Evolutionary conservation across 2,329 filamentous ascomycete species (phyloP).

Genomic region (Thelonectria olida): DNA sequence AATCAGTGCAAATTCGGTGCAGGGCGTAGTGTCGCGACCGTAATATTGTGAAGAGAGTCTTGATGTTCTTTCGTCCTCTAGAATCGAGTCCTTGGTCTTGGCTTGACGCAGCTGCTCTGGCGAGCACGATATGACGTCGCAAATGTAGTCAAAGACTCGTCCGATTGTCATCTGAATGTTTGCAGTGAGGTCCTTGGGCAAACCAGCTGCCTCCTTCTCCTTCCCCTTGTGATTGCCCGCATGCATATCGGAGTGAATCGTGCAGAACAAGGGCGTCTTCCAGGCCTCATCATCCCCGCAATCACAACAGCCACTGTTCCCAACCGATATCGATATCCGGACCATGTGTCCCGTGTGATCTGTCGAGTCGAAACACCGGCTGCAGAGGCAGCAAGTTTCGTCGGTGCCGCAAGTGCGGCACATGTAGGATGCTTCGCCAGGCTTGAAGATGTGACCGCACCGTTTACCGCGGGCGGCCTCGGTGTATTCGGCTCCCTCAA

Average conservation of each 20-base stretch:
- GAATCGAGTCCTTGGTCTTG: constrained; percentile 84
- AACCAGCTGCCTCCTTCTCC: constrained; percentile 63
- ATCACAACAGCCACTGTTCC: constrained; percentile 96
- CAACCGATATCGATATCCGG: constrained; percentile 84
- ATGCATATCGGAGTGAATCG: constrained; percentile 81
- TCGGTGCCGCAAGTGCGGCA: constrained; percentile 95
- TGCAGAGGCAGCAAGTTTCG: constrained; percentile 94
- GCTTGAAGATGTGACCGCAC: constrained; percentile 97
- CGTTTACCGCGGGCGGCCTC: constrained; percentile 90
- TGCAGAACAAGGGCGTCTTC: constrained; percentile 87
- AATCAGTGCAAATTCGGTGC: constrained; percentile 79
- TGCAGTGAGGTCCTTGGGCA: constrained; percentile 79
- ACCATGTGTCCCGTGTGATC: constrained; percentile 95
- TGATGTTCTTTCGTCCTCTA: constrained; percentile 82
- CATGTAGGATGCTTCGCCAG: constrained; percentile 90
- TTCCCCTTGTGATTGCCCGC: constrained; percentile 66
- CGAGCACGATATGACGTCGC: constrained; percentile 97
- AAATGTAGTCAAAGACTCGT: constrained; percentile 90
- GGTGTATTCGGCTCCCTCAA: constrained; percentile 94
- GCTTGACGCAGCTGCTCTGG: constrained; percentile 90
- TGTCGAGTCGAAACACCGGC: constrained; percentile 92
- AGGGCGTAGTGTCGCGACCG: constrained; percentile 62
- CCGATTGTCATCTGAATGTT: constrained; percentile 88
- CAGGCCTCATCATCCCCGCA: constrained; percentile 97
- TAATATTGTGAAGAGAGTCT: constrained; percentile 76